Evolutionary conservation across 75 land plant species (phyloP).

Genomic region (Chamaecyparis obtusa): DNA sequence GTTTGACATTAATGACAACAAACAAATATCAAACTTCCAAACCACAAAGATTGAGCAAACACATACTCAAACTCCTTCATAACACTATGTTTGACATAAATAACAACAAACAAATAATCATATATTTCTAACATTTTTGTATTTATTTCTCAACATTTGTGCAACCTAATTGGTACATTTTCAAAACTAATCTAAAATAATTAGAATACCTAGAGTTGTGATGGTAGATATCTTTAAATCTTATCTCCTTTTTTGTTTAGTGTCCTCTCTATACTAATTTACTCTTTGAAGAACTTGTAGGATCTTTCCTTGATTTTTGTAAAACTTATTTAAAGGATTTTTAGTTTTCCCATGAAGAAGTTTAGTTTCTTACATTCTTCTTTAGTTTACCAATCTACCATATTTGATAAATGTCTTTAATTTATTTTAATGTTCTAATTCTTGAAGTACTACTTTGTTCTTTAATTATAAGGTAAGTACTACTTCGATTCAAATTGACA

Average conservation of each 20-base stretch:
- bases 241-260: not conserved
- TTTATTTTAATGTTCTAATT: not conserved
- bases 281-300: not conserved
- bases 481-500: too few species aligned
- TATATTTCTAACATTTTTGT: too few species aligned
- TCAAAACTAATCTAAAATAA: not conserved
- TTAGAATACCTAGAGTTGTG: slow-evolving; percentile 89
- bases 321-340: too few species aligned
- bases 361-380: not conserved
- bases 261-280: not conserved
- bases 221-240: slow-evolving; percentile 49
- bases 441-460: too few species aligned
- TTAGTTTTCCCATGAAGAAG: not conserved
- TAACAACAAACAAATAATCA: too few species aligned
- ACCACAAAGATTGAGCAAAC: too few species aligned
- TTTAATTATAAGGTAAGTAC: too few species aligned
- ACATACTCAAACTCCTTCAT: too few species aligned
- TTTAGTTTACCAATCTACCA: not conserved
- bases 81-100: too few species aligned
- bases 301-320: not conserved
- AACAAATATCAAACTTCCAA: too few species aligned
- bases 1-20: too few species aligned
- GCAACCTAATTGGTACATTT: slow-evolving; percentile 52
- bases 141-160: not conserved
- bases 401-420: not conserved